Evolutionary conservation across 2,329 filamentous ascomycete genomes (phyloP), one percentile per base, ranked within the genome.

Genomic region (Anthostomella pinea): DNA sequence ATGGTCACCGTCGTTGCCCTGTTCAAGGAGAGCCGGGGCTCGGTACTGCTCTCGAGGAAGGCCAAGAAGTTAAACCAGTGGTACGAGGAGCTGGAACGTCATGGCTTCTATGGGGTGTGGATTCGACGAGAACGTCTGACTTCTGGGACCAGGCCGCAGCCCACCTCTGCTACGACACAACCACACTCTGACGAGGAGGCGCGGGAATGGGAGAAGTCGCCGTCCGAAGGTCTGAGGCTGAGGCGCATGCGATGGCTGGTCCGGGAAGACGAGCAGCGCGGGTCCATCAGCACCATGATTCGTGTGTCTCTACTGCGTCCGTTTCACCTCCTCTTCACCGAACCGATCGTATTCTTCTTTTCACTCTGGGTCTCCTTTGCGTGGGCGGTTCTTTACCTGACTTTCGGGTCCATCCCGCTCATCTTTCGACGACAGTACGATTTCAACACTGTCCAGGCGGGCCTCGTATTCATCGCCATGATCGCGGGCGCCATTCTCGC

Each of bases 301-400:
- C 68, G 70, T 5, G 78, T 87, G 9, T 93, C 87, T 0, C 63
- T 91, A 6, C 81, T 79, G 46, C 77, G 89, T 0, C 89, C 89
- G 0, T 94, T 95, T 59, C 79, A 82, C 52, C 72, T 90, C 2
- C 76, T 90, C 11, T 66, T 83, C 47, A 89, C 85, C 0, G 85
- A 90, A 49, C 82, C 85, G 0, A 81, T 88, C 8, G 84, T 90
- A 10, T 88, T 89, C 63, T 88, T 79, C 67, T 96, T 96, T 67
- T 88, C 84, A 1, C 70, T 95, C 1, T 96, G 90, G 90, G 83
- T 89, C 1, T 75, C 87, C 1, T 96, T 96, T 60, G 83, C 83
- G 14, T 96, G 90, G 90, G 88, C 85, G 0, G 77, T 95, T 0
- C 75, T 96, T 0, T 96, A 95, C 60, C 69, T 95, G 13, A 87